Evolutionary conservation across 345 rosid species (phyloP), one percentile per base, ranked within the genome.

Genomic region (Euclidium syriacum): DNA sequence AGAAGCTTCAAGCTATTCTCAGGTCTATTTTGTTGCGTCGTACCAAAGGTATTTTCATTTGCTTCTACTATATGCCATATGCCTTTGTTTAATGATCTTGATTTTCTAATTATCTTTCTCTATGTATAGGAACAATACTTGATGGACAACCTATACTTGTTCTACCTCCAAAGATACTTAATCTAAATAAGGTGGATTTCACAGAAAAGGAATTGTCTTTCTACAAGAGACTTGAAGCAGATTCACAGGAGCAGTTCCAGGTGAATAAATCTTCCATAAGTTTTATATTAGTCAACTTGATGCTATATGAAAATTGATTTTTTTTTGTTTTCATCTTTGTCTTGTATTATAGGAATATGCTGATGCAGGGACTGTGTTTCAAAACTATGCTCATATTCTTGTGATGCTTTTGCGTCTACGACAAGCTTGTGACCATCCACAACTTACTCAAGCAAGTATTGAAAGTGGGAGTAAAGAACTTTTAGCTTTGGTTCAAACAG

Each of bases 341-440:
- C 57, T 36, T 71, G 33, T 75, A 88, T 36, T 71, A 29, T 75
- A 88, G 98, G 88, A 81, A 6, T 91, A 74, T 84, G 90, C 86
- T 43, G 88, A 81, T 66, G 98, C 81, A 27, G 98, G 91, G 39
- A 88, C 91, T 2, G 75, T 90, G 72, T 79, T 61, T 25, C 80
- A 83, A 65, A 83, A 91, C 78, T 88, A 86, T 77, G 91, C 98
- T 49, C 77, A 77, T 75, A 83, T 91, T 65, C 90, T 91, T 73
- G 63, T 84, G 75, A 75, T 90, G 95, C 92, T 90, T 73, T 78
- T 90, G 73, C 88, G 95, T 30, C 88, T 90, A 49, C 92, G 98
- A 40, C 98, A 91, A 71, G 98, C 98, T 70, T 88, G 98, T 76
- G 87, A 86, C 71, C 96, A 91, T 64, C 96, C 98, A 16, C 58